Evolutionary conservation across 805 yeast species (phyloP).

Genomic region (Millerago galiae): DNA sequence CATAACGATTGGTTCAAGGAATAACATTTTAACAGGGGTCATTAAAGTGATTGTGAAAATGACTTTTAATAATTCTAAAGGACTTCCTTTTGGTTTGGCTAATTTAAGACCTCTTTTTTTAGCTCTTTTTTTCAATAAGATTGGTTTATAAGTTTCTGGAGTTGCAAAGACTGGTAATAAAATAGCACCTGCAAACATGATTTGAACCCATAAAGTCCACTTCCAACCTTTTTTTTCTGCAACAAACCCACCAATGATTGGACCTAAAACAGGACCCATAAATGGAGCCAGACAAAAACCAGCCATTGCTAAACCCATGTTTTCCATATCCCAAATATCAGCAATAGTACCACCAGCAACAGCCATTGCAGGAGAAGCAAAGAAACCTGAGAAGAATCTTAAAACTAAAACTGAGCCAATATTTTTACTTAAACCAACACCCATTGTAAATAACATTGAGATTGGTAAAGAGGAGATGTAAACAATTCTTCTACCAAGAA

Average conservation of each 20-base stretch:
- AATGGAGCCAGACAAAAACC: constrained; percentile 76
- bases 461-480: constrained; percentile 54
- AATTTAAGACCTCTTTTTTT: constrained; percentile 49
- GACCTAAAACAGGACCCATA: constrained; percentile 75
- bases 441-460: constrained; percentile 69
- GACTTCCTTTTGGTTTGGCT: constrained; percentile 32
- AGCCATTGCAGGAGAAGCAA: constrained; percentile 78
- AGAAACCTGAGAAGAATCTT: constrained; percentile 67
- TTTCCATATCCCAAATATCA: constrained; percentile 66
- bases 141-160: constrained; percentile 72
- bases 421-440: constrained; percentile 59
- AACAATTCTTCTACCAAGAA: constrained; percentile 59
- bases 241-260: constrained; percentile 68
- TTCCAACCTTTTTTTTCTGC: constrained; percentile 56
- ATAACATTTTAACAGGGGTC: constrained; percentile 63
- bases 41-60: constrained; percentile 45
- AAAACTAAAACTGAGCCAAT: constrained; percentile 58
- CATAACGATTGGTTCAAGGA: constrained; percentile 69
- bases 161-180: constrained; percentile 40
- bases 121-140: constrained; percentile 55
- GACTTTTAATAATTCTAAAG: constrained; percentile 25
- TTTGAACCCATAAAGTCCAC: constrained; percentile 67
- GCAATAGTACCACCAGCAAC: constrained; percentile 80
- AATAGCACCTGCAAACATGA: constrained; percentile 56
- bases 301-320: constrained; percentile 68